Base-by-base conservation (phyloP, 305 asterid genomes). In the Stenogyne calaminthoides region DNA sequence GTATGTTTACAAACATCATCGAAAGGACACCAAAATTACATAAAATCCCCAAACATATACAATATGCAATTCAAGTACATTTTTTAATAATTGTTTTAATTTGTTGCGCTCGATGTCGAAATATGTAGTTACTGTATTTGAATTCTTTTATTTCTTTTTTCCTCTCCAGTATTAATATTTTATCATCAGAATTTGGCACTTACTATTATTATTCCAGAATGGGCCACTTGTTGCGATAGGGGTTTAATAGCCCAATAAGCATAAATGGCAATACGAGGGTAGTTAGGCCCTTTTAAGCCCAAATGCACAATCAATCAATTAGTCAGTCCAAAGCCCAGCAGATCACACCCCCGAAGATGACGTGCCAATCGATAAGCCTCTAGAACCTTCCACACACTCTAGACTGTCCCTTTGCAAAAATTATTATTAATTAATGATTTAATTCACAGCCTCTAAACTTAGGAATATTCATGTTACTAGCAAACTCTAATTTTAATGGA, bases 361-460 rank as follows among this genome's bases (percentile, higher is more conserved):
- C n/a, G n/a, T n/a, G n/a, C n/a, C n/a, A n/a, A n/a, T n/a, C 56
- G 79, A 80, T 71, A 74, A 77, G 77, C 64, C 39, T 25, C 22
- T 29, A 44, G 88, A 79, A 82, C 67, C 72, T 77, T 84, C 86
- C 69, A 80, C 83, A 75, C 34, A 3, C 10, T 79, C 80, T 56
- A 77, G 75, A 70, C 3, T 19, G 1, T 14, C 29, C 64, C 29
- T 4, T 4, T n/a, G 27, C 19, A 36, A 55, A 73, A 25, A 55
- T 18, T 22, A 16, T 19, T 27, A 22, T 22, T 7, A 37, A 39
- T 3, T 37, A 56, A 44, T 68, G 37, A 27, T 42, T 51, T 27
- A 64, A 5, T 46, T 3, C 56, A 22, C 3, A 3, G 3, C 2
- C 3, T 25, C 29, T 25, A 25, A 25, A 25, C 3, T 25, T 25